Conservation (phyloP, 345 rosid species). For the Acer negundo region DNA sequence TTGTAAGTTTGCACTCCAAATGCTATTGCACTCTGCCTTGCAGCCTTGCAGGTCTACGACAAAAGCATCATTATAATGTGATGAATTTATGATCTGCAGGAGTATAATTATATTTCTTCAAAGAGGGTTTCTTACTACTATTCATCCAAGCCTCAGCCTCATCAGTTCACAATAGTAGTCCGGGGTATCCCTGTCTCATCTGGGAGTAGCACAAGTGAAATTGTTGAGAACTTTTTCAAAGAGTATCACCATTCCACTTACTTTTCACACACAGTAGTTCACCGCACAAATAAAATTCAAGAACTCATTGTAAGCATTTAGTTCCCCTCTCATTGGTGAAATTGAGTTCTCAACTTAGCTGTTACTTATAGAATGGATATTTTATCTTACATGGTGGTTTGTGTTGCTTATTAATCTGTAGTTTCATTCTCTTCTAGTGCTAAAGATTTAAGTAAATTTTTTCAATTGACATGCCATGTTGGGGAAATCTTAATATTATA, state of each 20-base stretch:
- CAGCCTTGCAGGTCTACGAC: conserved; percentile 12
- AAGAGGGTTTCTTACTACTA: conserved; percentile 68
- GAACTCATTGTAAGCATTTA: conserved; percentile 59
- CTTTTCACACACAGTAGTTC: conserved; percentile 73
- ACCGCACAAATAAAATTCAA: conserved; percentile 61
- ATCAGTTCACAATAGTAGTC: conserved; percentile 75
- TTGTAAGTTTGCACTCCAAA: conserved; percentile 13
- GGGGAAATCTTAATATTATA: background rate
- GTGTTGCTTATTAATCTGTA: background rate
- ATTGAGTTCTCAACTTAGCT: background rate
- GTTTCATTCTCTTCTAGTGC: background rate
- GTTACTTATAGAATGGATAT: background rate
- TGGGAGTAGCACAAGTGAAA: conserved; percentile 57
- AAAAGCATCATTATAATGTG: conserved; percentile 21
- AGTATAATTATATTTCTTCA: conserved; percentile 56
- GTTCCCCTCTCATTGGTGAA: background rate
- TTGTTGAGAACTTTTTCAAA: conserved; percentile 75
- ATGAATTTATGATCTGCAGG: conserved; percentile 47
- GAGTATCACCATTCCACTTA: conserved; percentile 79
- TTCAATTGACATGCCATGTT: background rate
- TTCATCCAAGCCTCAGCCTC: conserved; percentile 74
- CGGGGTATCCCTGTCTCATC: conserved; percentile 62
- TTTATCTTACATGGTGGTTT: background rate
- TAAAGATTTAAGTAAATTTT: background rate
- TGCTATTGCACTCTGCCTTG: background rate